Evolutionary conservation across 352 stramenopile genomes (phyloP), one percentile per base, ranked within the genome.

Genomic region (Globisporangium canariense): DNA sequence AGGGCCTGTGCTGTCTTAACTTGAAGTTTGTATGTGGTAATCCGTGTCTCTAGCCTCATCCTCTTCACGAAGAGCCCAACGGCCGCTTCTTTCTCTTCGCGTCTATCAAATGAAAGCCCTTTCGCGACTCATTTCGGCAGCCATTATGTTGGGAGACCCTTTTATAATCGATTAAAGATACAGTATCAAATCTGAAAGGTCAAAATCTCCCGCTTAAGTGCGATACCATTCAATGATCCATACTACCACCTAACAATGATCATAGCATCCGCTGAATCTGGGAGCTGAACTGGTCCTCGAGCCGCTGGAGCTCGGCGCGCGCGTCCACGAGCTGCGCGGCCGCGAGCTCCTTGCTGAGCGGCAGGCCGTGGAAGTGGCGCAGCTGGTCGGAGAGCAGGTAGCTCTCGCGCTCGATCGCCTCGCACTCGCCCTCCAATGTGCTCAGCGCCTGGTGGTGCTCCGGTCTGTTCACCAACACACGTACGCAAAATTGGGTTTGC

Each of bases 221-320:
- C 40, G 43, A 36, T 8, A 28, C 25, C 25, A 28, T 28, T 28
- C 25, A 28, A 28, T 28, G 25, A 28, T 28, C 25, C 25, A 28
- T 28, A 28, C 25, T 28, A 28, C 25, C 25, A 28, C 22, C 22
- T 25, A 8, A 36, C 32, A 9, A 8, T 5, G 32, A 36, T 62
- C 50, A 75, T 0, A 85, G 67, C 77, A 85, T 83, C 46, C 74
- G 45, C 11, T 74, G 67, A 68, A 85, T 85, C 56, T 79, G 70
- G 13, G 69, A 58, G 57, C 79, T 77, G 70, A 85, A 83, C 47
- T 79, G 66, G 45, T 82, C 75, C 62, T 85, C 74, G 20, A 85
- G 68, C 13, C 58, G 70, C 63, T 69, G 64, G 32, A 85, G 67
- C 53, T 81, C 72, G 28, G 67, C 60, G 46, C 73, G 64, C 2